Conservation (phyloP, 306 rosid species). For the Malus sieversii region DNA sequence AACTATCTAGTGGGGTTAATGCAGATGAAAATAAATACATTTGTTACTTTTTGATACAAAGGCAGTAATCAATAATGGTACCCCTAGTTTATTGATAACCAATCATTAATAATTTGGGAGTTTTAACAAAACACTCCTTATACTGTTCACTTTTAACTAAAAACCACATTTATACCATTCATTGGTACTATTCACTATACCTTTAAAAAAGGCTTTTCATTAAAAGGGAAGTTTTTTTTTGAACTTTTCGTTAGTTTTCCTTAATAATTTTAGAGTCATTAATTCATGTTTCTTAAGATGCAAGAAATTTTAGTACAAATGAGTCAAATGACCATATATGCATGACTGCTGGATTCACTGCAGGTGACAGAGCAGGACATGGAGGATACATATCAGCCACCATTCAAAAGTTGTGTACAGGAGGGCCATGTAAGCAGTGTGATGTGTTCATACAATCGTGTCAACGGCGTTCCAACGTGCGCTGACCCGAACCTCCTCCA, state of each 20-base stretch:
- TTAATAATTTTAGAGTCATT: neutral
- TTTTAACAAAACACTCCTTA: no score
- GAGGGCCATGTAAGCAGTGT: slow-evolving; percentile 83
- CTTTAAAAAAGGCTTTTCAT: no score
- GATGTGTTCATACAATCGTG: slow-evolving; percentile 84
- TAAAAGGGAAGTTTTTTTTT: no score
- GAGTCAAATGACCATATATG: neutral
- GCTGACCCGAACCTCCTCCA: slow-evolving; percentile 75
- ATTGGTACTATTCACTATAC: no score
- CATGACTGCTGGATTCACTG: neutral
- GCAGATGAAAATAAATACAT: neutral
- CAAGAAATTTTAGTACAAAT: neutral
- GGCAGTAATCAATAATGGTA: no score
- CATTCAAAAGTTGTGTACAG: slow-evolving; percentile 67
- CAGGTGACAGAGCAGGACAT: slow-evolving; percentile 78
- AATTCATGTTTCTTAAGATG: neutral
- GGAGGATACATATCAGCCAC: slow-evolving; percentile 77
- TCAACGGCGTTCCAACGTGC: slow-evolving; percentile 81
- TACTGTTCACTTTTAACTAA: no score
- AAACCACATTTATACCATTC: no score
- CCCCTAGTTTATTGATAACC: no score
- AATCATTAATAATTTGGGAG: neutral
- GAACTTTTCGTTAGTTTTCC: no score
- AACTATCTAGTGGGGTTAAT: neutral
- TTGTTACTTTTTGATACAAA: no score